Base-by-base conservation (phyloP, 345 rosid species). In the Streptanthus diversifolius region DNA sequence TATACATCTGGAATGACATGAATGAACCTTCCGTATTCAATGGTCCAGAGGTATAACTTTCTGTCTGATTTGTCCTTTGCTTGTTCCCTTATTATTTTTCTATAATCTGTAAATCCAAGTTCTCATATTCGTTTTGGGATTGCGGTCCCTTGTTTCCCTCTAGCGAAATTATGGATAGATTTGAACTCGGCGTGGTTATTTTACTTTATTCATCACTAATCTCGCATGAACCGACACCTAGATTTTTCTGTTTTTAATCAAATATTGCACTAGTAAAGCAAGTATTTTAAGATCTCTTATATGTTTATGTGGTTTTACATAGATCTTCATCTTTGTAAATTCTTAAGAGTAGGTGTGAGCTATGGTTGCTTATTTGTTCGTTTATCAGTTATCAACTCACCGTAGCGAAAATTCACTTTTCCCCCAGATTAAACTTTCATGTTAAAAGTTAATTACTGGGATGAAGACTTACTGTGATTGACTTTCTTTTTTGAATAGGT, bases 1-100 rank as follows among this genome's bases (percentile, higher is more conserved):
- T 95, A 75, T 87, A 92, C 80, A 92, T 87, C 49, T 95, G 99
- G 98, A 95, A 95, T 85, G 98, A 95, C 85, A 92, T 95, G 99
- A 95, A 95, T 63, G 99, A 95, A 83, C 99, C 99, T 73, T 95
- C 99, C 18, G 99, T 95, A 47, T 95, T 95, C 80, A 95, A 95
- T 51, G 99, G 98, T 65, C 99, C 99, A 0, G 99, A 95, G 99
- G 99, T 95, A 84, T 74, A 67, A 63, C 61, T 17, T 68, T 67
- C 47, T 67, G 17, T 52, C 63, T 67, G 44, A 30, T 58, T 58
- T 47, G 66, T 37, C 25, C 18, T 35, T 63, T 52, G 54, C 30
- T n/a, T 72, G 47, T 63, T 63, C 21, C 41, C 1, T 41, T 43
- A 21, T 33, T 64, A 5, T 30, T 21, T 72, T 43, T 54, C 64